Evolutionary conservation across 1,284 basidiomycete genomes (phyloP), one percentile per base, ranked within the genome.

Genomic region (Fomitopsis palustris): DNA sequence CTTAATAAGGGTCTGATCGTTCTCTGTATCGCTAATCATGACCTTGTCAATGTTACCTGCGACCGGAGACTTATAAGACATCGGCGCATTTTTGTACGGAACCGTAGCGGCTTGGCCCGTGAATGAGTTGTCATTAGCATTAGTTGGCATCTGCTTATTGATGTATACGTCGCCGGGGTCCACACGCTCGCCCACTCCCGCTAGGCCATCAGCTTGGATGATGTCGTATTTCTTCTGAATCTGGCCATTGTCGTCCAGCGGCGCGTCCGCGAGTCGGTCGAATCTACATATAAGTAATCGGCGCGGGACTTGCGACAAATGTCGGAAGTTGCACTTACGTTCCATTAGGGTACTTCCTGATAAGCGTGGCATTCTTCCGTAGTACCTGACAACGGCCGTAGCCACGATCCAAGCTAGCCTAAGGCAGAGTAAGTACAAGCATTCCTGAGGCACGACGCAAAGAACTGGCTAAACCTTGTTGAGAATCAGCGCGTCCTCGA

Each of bases 351-450:
- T 99, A 99, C 74, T 95, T 95, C 67, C 95, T 87, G 67, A 99
- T 90, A 57, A 97, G 86, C 5, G 96, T 95, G 9, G 92, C 87
- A 65, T 96, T 94, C 78, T 99, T 99, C 62, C 96, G 88, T 72
- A 99, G 81, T 7, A 99, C 97, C 76, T 99, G 97, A 75, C 96
- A 98, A 57, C 97, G 81, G 39, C 96, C 97, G 69, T 98, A 99
- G 2, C 97, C 97, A 60, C 97, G 88, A 78, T 99, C 97, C 57
- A 98, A 81, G 70, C 93, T 95, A 16, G 95, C 93, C 85, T 95
- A 53, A 35, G 27, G 29, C 37, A 25, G 35, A 14, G 45, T 55
- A 27, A 54, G 42, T 47, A 47, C 49, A 53, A 27, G 17, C 31
- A 45, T 14, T 39, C 31, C 16, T n/a, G 37, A 29, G 47, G 8